These are phyloP conservation scores for Metarhizium robertsii DNA, from an alignment of 2,329 filamentous ascomycete genomes.

Conservation along the genomic window DNA sequence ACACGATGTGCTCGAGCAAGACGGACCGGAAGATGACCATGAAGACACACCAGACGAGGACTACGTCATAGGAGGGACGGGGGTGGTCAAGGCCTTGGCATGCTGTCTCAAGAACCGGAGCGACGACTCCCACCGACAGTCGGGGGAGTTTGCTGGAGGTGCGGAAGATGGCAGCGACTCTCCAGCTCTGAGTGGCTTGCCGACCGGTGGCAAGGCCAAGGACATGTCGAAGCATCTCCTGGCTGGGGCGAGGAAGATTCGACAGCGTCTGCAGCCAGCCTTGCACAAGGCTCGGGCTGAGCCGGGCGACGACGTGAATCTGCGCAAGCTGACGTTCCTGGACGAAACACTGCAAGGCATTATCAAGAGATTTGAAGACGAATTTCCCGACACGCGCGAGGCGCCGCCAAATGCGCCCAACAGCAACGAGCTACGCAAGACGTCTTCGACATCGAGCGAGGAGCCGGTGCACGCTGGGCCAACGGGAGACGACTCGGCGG, in stretches of 20 bases:
- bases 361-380: constrained; percentile 91
- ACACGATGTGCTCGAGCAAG: constrained; percentile 43
- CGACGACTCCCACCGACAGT: constrained; percentile 48
- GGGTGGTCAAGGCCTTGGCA: constrained; percentile 86
- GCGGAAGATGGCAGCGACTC: constrained; percentile 41
- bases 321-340: constrained; percentile 78
- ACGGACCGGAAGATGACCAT: constrained; percentile 47
- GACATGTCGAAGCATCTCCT: constrained; percentile 91
- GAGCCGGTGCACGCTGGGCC: constrained; percentile 16
- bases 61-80: constrained; percentile 92
- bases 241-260: constrained; percentile 80
- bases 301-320: constrained; percentile 62
- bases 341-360: constrained; percentile 83
- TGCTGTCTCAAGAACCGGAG: constrained; percentile 77
- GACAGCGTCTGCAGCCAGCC: constrained; percentile 72
- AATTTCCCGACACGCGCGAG: constrained; percentile 79
- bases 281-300: constrained; percentile 63
- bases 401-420: background rate
- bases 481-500: constrained; percentile 23
- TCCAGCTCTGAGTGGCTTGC: constrained; percentile 31
- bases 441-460: constrained; percentile 5
- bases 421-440: constrained; percentile 5
- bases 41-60: constrained; percentile 76
- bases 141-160: constrained; percentile 43
- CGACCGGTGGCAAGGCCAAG: constrained; percentile 55